A percentile compares a stretch with the other conserved stretches of the same genome.
Conservation (phyloP, 2,329 filamentous ascomycete genomes). For the Biscogniauxia mediterranea region DNA sequence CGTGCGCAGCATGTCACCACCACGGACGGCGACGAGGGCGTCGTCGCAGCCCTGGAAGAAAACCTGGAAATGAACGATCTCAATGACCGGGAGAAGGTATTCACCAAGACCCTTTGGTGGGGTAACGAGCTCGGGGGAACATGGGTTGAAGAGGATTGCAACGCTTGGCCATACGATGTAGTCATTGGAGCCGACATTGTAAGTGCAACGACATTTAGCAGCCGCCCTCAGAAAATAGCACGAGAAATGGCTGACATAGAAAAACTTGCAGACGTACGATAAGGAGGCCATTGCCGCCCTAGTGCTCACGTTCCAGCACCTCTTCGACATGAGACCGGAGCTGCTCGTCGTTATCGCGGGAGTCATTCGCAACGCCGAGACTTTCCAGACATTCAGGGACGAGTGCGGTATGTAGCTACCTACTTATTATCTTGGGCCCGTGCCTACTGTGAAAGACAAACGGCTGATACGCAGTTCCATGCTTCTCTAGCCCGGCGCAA, state of each 20-base stretch:
- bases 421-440: not conserved
- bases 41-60: constrained; percentile 50
- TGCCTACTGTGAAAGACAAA: not conserved
- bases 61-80: constrained; percentile 52
- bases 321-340: constrained; percentile 52
- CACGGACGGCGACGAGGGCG: constrained; percentile 61
- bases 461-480: not conserved
- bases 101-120: constrained; percentile 37
- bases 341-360: constrained; percentile 57
- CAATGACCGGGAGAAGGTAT: constrained; percentile 26
- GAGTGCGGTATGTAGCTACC: constrained; percentile 52
- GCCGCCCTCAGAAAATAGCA: not conserved
- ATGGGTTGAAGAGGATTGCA: constrained; percentile 27
- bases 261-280: constrained; percentile 56
- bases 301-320: constrained; percentile 51
- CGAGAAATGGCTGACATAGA: no score
- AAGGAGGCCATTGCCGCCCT: constrained; percentile 55
- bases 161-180: constrained; percentile 26
- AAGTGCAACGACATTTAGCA: constrained; percentile 1
- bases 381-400: constrained; percentile 56
- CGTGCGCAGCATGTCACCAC: constrained; percentile 51
- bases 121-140: constrained; percentile 23
- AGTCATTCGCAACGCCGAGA: constrained; percentile 60
- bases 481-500: constrained; percentile 27
- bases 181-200: constrained; percentile 34